A percentile compares a stretch with the other conserved stretches of the same genome.
These are phyloP conservation scores for Suhomyces faveliae DNA, from an alignment of 805 yeast species.

Conservation along the genomic window DNA sequence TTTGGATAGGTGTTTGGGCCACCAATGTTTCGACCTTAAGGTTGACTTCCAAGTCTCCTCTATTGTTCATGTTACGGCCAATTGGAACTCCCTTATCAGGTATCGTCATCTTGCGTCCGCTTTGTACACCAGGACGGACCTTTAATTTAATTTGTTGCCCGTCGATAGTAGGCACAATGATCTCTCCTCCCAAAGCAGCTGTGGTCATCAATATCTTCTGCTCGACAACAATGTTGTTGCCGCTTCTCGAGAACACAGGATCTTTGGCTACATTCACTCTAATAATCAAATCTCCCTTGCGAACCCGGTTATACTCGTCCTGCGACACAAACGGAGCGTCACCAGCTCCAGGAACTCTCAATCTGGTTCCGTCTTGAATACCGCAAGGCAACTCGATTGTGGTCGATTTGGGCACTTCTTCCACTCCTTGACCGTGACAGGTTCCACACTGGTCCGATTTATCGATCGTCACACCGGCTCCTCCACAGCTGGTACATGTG, in stretches of 20 bases:
- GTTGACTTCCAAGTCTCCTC: constrained; percentile 81
- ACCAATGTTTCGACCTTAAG: constrained; percentile 68
- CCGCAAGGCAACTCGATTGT: constrained; percentile 88
- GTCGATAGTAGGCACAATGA: constrained; percentile 86
- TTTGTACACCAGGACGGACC: constrained; percentile 82
- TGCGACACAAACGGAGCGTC: constrained; percentile 78
- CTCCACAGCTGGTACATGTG: constrained; percentile 84
- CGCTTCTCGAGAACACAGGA: constrained; percentile 62
- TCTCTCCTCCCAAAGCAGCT: constrained; percentile 91
- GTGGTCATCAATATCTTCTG: constrained; percentile 87
- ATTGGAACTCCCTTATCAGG: constrained; percentile 88
- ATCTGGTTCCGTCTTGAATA: constrained; percentile 77
- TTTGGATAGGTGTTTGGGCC: constrained; percentile 81
- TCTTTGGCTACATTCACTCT: constrained; percentile 79
- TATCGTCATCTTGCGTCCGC: constrained; percentile 68
- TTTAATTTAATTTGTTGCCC: constrained; percentile 74
- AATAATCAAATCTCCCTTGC: constrained; percentile 85
- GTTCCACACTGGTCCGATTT: constrained; percentile 66
- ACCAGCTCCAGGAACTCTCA: constrained; percentile 85
- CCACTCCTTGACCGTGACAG: constrained; percentile 91
- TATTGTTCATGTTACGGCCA: constrained; percentile 45
- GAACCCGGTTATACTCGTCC: constrained; percentile 63
- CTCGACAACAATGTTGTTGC: constrained; percentile 62
- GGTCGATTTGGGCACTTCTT: constrained; percentile 63
- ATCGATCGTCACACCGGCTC: constrained; percentile 78